Percentiles rank a stretch among this genome's conserved stretches.
phyloP scores from a whole-genome alignment of 2,329 filamentous ascomycete genomes.

The Diaporthe citri region DNA sequence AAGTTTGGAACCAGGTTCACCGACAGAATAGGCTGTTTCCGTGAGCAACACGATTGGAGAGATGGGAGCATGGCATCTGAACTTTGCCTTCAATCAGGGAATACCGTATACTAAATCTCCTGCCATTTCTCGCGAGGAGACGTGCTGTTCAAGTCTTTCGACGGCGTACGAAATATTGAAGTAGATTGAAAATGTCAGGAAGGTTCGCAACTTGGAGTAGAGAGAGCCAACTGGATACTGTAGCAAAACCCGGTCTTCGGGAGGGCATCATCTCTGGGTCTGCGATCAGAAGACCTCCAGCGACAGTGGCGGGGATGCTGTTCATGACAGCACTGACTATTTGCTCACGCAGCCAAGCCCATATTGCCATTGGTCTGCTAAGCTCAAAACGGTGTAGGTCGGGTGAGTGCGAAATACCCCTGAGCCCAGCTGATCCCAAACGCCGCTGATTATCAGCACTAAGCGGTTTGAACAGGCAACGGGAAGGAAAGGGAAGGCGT shows the following conservation, averaged over 20 bases:
- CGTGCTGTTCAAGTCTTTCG: neutral
- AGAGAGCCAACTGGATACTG: too few relatives aligned
- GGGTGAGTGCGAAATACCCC: neutral
- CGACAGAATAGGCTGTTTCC: neutral
- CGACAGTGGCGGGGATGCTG: neutral
- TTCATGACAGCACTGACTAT: neutral
- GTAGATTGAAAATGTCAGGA: neutral
- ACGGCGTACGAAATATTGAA: neutral
- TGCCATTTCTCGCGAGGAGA: neutral
- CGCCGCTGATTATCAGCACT: constrained; percentile 10
- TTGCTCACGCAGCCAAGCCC: neutral
- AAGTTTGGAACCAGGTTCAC: neutral
- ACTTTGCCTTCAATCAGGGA: neutral
- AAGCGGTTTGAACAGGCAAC: neutral
- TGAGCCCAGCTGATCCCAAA: neutral
- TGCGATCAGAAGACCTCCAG: neutral
- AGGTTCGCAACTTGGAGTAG: neutral
- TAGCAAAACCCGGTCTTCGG: too few relatives aligned
- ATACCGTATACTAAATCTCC: neutral
- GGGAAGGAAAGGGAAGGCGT: neutral
- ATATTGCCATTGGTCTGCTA: neutral
- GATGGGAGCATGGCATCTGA: neutral
- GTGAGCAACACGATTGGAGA: neutral
- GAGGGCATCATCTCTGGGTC: neutral
- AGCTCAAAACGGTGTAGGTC: neutral